Evolutionary conservation across 2,329 filamentous ascomycete species (phyloP).

Genomic region (Colletotrichum sp.): DNA sequence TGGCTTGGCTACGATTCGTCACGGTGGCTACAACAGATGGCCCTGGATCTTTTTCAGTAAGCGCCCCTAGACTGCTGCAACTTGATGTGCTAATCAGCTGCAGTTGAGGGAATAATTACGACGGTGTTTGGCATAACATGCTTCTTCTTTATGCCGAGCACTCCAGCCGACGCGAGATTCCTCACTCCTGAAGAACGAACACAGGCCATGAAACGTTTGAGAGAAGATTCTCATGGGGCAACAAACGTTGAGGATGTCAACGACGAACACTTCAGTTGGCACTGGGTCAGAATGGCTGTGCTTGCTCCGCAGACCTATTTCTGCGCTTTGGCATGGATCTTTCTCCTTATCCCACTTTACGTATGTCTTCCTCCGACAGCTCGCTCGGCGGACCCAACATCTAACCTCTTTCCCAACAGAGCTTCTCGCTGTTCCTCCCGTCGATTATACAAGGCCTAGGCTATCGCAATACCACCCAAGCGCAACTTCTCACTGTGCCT

Average conservation of each 20-base stretch:
- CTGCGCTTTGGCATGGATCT: slow-evolving; percentile 29
- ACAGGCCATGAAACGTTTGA: slow-evolving; percentile 26
- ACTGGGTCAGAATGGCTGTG: slow-evolving; percentile 39
- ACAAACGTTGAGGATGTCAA: slow-evolving; percentile 31
- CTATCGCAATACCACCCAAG: slow-evolving; percentile 23
- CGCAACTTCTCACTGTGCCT: slow-evolving; percentile 35
- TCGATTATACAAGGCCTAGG: slow-evolving; percentile 29
- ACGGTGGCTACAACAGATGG: slow-evolving; percentile 43
- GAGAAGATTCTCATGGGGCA: slow-evolving; percentile 27
- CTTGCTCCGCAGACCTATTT: slow-evolving; percentile 32
- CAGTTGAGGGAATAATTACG: slow-evolving; percentile 63
- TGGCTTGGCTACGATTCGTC: slow-evolving; percentile 58
- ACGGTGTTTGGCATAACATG: slow-evolving; percentile 63
- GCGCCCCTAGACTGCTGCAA: neutral
- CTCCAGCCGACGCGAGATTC: slow-evolving; percentile 28
- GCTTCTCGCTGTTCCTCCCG: neutral
- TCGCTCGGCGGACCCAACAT: neutral
- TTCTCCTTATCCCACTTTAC: slow-evolving; percentile 31
- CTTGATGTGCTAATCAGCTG: neutral
- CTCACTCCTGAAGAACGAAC: slow-evolving; percentile 28
- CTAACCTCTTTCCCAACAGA: neutral
- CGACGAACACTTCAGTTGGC: slow-evolving; percentile 43
- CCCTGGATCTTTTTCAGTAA: slow-evolving; percentile 54
- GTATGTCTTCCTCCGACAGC: neutral
- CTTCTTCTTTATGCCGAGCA: slow-evolving; percentile 50